Percentiles rank a stretch among this genome's conserved stretches.
phyloP scores from a whole-genome alignment of 2,329 filamentous ascomycete genomes.

The Cordyceps pruinosa region DNA sequence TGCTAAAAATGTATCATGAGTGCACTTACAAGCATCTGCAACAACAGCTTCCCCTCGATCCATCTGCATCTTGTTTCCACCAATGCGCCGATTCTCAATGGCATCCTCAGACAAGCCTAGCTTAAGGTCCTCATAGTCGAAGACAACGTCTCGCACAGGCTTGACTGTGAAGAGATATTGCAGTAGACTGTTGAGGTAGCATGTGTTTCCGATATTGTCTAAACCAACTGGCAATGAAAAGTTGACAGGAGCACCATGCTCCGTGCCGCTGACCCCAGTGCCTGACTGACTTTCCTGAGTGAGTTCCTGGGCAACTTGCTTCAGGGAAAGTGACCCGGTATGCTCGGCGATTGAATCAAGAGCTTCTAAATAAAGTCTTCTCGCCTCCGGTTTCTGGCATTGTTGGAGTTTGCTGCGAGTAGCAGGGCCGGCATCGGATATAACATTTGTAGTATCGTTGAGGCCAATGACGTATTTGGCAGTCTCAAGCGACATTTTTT shows the following conservation, averaged over 20 bases:
- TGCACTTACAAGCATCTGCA: conserved; percentile 67
- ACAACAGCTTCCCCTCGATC: conserved; percentile 52
- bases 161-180: conserved; percentile 92
- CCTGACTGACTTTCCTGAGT: conserved; percentile 17
- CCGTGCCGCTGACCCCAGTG: conserved; percentile 8
- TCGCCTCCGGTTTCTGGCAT: conserved; percentile 25
- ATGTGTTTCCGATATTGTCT: conserved; percentile 93
- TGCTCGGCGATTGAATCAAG: conserved; percentile 30
- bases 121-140: conserved; percentile 65
- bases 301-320: conserved; percentile 21
- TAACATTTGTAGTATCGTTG: conserved; percentile 17
- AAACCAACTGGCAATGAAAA: conserved; percentile 72
- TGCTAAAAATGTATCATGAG: conserved; percentile 36
- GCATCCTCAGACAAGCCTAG: conserved; percentile 59
- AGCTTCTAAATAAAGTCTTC: conserved; percentile 27
- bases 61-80: conserved; percentile 51
- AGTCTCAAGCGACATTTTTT: conserved; percentile 30
- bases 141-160: conserved; percentile 71
- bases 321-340: conserved; percentile 22
- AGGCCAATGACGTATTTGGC: conserved; percentile 27
- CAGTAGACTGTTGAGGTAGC: conserved; percentile 92
- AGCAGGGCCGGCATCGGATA: conserved; percentile 7
- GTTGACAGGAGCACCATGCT: conserved; percentile 21
- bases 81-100: conserved; percentile 63
- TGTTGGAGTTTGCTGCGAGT: conserved; percentile 16